Base-by-base conservation (phyloP, 139 green algal genomes). In the Volvox africanus region DNA sequence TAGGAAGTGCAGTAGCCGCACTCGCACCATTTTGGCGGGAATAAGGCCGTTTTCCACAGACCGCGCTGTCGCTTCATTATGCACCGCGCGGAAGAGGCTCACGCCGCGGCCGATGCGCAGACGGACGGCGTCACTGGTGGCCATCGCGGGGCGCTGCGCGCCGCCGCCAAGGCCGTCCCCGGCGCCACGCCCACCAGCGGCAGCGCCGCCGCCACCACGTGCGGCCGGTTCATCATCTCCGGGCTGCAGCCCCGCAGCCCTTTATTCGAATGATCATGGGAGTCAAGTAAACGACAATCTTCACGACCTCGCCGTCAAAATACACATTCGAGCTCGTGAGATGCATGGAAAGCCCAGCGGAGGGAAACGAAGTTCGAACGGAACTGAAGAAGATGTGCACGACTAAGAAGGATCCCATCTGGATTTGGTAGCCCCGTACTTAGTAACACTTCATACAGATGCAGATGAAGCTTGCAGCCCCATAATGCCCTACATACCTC, bases 1-100 rank as follows among this genome's bases (percentile, higher is more conserved):
- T 55, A 93, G 69, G 84, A 88, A 83, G 91, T 96, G 94, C 76
- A 96, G 83, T 44, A 96, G 85, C 65, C 91, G 88, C 61, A 84
- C 84, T 16, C 94, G 94, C 71, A 92, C 81, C 89, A 95, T 93
- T 44, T 90, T 87, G 68, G 91, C 89, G 20, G 82, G 85, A 35
- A 94, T 92, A 81, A 93, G 94, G 32, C 94, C 94, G 65, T 96
- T 96, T 33, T 87, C 87, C 61, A 87, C 35, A 28, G 62, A 26
- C 36, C 69, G 87, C 55, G 36, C 73, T 0, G 50, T 65, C 1
- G 30, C 32, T 32, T 67, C 86, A 73, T 82, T 82, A 71, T 65
- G 37, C 75, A 76, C 86, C 33, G 35, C 61, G 18, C 62, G 62
- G 62, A 88, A 79, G 20, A 79, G 28, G 28, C 50, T 86, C 26